Evolutionary conservation across 345 rosid species (phyloP), one percentile per base, ranked within the genome.

Genomic region (Arabidopsis suecica): DNA sequence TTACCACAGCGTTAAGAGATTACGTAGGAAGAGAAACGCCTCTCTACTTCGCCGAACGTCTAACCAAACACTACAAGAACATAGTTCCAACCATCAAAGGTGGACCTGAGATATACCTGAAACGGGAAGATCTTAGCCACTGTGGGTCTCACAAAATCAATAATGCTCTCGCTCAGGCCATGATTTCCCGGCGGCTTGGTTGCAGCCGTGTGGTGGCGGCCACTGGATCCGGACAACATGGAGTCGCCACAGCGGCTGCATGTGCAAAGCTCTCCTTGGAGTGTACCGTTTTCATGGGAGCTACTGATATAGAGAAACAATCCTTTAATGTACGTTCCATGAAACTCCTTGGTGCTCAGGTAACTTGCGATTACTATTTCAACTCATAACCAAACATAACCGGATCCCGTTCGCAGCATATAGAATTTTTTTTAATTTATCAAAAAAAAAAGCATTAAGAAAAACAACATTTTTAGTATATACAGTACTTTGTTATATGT

Each of bases 221-320:
- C 18, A 91, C 98, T 0, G 98, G 98, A 5, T 87, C 97, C 3
- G 98, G 98, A 1, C 97, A 87, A 45, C 97, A 93, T 9, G 96
- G 97, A 0, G 83, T 93, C n/a, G 97, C 98, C 0, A 86, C 96
- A 0, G 98, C 98, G 0, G 93, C 98, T 9, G 91, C 85, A 0
- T 93, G 97, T 61, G 86, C 97, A n/a, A 89, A 85, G 80, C 89
- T 89, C 44, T 37, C 72, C 23, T 66, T 93, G 61, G 83, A 83
- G 6, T 93, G 96, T 72, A 85, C 85, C 14, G 44, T 93, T 66
- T 88, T 79, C 74, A 93, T 93, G 97, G 91, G 96, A 57, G 23
- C 85, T 5, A 11, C 34, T 2, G 97, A 93, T 55, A 88, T 87
- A 73, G 84, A 86, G 53, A 89, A 83, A 69, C 93, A 93, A 69